Evolutionary conservation across 2,329 filamentous ascomycete species (phyloP).

Genomic region (Penicillium sclerotiorum): DNA sequence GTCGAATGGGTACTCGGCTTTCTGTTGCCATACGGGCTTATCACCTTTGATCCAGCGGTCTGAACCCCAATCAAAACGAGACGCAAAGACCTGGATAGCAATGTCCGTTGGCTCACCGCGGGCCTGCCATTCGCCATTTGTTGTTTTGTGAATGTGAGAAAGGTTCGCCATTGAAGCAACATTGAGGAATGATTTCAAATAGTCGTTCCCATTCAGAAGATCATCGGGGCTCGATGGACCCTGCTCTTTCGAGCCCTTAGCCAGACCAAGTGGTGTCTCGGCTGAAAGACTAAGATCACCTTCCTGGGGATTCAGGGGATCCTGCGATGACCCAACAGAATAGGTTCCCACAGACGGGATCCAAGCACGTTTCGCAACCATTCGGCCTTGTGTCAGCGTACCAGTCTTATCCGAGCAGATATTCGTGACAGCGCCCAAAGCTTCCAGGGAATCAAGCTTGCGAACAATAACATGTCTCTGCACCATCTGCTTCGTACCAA

Average conservation of each 20-base stretch:
- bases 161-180: constrained; percentile 68
- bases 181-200: constrained; percentile 61
- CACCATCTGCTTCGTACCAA: constrained; percentile 62
- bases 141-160: constrained; percentile 61
- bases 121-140: constrained; percentile 61
- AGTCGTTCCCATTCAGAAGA: constrained; percentile 50
- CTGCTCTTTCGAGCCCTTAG: constrained; percentile 26
- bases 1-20: constrained; percentile 73
- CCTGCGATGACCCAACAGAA: constrained; percentile 57
- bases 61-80: constrained; percentile 67
- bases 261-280: constrained; percentile 32
- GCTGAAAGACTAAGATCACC: constrained; percentile 50
- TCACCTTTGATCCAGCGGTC: constrained; percentile 55
- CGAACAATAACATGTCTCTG: constrained; percentile 61
- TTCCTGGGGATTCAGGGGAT: constrained; percentile 60
- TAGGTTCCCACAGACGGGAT: constrained; percentile 61
- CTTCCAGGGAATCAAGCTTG: constrained; percentile 60
- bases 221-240: constrained; percentile 31
- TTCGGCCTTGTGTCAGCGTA: constrained; percentile 65
- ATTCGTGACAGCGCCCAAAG: constrained; percentile 64
- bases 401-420: constrained; percentile 63
- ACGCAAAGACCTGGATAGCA: constrained; percentile 73
- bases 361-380: constrained; percentile 65
- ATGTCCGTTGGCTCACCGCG: constrained; percentile 72
- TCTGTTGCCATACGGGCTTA: constrained; percentile 57